Base-by-base conservation (phyloP, 306 rosid species). In the Sicyos edulis region DNA sequence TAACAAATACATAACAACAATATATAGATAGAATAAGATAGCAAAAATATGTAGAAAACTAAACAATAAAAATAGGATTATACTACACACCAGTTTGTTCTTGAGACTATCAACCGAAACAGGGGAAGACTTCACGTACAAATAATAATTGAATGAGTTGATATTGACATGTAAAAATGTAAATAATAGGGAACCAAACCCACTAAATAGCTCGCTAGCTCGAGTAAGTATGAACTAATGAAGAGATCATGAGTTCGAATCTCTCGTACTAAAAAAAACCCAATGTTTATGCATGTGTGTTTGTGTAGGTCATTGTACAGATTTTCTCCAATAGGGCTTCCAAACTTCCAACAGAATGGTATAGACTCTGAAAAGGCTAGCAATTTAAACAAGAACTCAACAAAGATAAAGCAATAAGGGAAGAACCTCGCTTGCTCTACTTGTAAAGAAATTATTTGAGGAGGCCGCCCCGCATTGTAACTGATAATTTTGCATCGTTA, bases 401-500 rank as follows among this genome's bases (percentile, higher is more conserved):
- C 70, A 12, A 66, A 42, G 72, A 54, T 8, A 45, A 53, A n/a
- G 72, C 15, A 68, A 22, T 8, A 68, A 6, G 37, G 72, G 3
- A 45, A 1, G 73, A 51, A 73, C 45, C 70, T 73, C 26, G 59
- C 47, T 44, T 66, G 60, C 74, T 78, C 78, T 80, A 72, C 72
- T 42, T 42, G 74, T 54, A 82, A 54, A 51, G 8, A 51, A 51
- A 51, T 51, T 51, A 51, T 51, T 51, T 50, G 17, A 50, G 7
- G 7, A 49, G 16, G 16, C 54, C 54, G n/a, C n/a, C 6, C 7
- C 17, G 1, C 54, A 0, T 49, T 49, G 42, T 37, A 26, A 3
- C 29, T 26, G 29, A 26, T 26, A 26, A 3, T 26, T 26, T 26
- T 26, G 29, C 29, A n/a, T n/a, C n/a, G n/a, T n/a, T n/a, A n/a